Conservation (phyloP, 495 filamentous ascomycete genomes). For the Penicillium coprophilum region DNA sequence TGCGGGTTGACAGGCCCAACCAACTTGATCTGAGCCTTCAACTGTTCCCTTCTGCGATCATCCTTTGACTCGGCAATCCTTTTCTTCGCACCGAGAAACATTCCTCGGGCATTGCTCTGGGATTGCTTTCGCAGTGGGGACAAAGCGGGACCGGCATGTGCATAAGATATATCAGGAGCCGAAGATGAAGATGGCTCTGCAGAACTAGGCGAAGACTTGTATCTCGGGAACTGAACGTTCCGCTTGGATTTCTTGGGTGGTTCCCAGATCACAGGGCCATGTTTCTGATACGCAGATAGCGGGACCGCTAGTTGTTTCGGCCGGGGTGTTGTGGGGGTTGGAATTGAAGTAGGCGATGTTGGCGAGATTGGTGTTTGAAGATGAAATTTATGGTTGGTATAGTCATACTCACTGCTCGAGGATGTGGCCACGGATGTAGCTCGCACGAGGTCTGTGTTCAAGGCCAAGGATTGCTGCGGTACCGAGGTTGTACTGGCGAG, state of each 20-base stretch:
- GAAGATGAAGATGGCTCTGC: background rate
- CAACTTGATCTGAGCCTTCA: constrained; percentile 48
- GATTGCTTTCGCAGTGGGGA: constrained; percentile 24
- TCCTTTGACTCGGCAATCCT: constrained; percentile 35
- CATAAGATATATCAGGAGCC: constrained; percentile 3
- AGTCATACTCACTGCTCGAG: constrained; percentile 7
- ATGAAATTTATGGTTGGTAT: constrained; percentile 8
- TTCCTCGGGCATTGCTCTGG: constrained; percentile 33
- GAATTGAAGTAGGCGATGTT: background rate
- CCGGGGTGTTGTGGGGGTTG: constrained; percentile 7
- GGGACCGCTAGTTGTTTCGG: constrained; percentile 38
- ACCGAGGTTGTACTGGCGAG: background rate
- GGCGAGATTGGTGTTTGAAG: constrained; percentile 17
- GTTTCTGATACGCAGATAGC: constrained; percentile 38
- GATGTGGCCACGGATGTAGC: constrained; percentile 1
- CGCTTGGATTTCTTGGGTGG: constrained; percentile 33
- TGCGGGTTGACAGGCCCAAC: constrained; percentile 43
- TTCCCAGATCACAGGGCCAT: constrained; percentile 41
- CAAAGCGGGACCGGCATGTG: constrained; percentile 20
- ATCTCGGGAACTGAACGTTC: constrained; percentile 25
- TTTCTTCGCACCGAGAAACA: constrained; percentile 34
- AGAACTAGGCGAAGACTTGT: background rate
- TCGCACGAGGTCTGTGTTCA: background rate
- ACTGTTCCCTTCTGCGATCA: constrained; percentile 35
- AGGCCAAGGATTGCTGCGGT: background rate